Conservation (phyloP, 2,329 filamentous ascomycete species). For the Fusarium multiceps region DNA sequence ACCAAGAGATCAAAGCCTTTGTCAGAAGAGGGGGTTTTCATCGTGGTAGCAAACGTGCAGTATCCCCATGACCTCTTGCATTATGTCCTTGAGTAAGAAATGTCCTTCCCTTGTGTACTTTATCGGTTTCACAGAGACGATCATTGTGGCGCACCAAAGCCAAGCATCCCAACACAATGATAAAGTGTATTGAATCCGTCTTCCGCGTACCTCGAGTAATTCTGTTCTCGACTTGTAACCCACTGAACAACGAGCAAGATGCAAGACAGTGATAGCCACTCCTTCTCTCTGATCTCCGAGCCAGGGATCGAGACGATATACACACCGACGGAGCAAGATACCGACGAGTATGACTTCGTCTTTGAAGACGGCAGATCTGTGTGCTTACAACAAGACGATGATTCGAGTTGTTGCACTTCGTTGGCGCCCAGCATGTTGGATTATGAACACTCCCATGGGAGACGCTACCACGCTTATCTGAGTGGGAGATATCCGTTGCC, state of each 20-base stretch:
- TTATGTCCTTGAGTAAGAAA: conserved; percentile 15
- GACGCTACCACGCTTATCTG: conserved; percentile 58
- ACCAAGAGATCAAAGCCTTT: conserved; percentile 4
- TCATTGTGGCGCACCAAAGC: conserved; percentile 24
- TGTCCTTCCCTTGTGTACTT: conserved; percentile 19
- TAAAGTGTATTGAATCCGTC: conserved; percentile 30
- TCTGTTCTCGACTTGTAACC: not conserved
- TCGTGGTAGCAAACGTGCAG: conserved; percentile 27
- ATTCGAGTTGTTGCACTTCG: conserved; percentile 49
- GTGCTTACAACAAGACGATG: conserved; percentile 38
- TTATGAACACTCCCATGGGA: conserved; percentile 50
- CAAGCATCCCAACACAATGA: conserved; percentile 25
- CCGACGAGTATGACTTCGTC: conserved; percentile 48
- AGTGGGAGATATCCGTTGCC: conserved; percentile 59
- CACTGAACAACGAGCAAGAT: conserved; percentile 20
- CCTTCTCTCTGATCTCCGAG: conserved; percentile 49
- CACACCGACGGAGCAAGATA: conserved; percentile 45
- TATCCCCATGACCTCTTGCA: conserved; percentile 33
- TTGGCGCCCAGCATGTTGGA: conserved; percentile 50
- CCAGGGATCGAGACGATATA: conserved; percentile 41
- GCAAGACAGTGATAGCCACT: conserved; percentile 43
- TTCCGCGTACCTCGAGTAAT: conserved; percentile 3
- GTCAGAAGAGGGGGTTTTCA: conserved; percentile 20
- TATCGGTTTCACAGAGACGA: conserved; percentile 36
- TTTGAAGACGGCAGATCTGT: conserved; percentile 40